Conservation (phyloP, 2,329 filamentous ascomycete species). For the Acephala macrosclerotiorum region DNA sequence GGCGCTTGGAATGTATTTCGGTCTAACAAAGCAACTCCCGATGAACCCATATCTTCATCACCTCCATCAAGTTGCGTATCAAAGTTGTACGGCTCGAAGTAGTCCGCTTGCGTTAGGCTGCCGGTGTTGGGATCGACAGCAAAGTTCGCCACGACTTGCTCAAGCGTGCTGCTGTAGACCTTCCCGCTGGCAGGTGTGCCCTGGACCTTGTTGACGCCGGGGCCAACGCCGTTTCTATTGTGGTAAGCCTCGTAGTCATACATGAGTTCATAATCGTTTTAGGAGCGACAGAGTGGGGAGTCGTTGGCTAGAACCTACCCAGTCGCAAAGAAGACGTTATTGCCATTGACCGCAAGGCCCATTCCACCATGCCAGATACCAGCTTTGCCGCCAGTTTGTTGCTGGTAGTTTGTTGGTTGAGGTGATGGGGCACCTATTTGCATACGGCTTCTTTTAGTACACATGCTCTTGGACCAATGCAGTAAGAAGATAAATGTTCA, state of each 20-base stretch:
- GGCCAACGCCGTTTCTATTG: conserved; percentile 17
- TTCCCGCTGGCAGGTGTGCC: conserved; percentile 17
- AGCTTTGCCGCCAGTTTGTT: conserved; percentile 16
- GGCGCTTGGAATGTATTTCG: conserved; percentile 2
- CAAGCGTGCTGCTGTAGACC: conserved; percentile 18
- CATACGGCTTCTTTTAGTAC: not conserved
- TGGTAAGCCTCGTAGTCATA: not conserved
- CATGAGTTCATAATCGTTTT: not conserved
- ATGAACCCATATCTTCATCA: conserved; percentile 18
- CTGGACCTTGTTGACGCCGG: conserved; percentile 4
- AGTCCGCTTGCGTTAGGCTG: conserved; percentile 16
- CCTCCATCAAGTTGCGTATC: conserved; percentile 14
- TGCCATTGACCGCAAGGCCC: conserved; percentile 14
- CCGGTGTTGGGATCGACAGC: conserved; percentile 14
- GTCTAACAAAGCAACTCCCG: conserved; percentile 17
- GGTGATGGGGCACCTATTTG: conserved; percentile 12
- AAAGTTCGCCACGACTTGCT: conserved; percentile 16
- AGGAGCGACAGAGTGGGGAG: too few species aligned
- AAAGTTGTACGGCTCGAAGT: conserved; percentile 20
- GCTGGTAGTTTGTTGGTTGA: conserved; percentile 3
- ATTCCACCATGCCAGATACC: conserved; percentile 22
- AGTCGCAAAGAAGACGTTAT: conserved; percentile 19
- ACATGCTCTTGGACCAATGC: not conserved
- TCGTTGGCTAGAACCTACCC: conserved; percentile 1
- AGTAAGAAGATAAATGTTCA: not conserved